These are phyloP conservation scores for Canariomyces notabilis DNA, from an alignment of 2,329 filamentous ascomycete genomes.

Conservation along the genomic window DNA sequence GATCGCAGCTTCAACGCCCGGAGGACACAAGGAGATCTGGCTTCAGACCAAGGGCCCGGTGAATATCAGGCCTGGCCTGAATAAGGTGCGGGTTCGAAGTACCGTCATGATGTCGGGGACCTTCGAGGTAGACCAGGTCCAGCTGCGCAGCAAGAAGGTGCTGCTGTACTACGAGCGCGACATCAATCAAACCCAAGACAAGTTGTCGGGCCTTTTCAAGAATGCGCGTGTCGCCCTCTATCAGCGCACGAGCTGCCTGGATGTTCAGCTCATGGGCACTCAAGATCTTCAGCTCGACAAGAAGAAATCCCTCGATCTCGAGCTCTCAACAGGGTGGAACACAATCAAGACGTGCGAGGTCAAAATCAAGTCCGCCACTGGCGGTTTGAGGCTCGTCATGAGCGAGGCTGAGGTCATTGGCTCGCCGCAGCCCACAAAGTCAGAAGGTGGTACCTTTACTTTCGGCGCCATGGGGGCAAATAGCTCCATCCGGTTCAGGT, in stretches of 20 bases:
- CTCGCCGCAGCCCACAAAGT: slow-evolving; percentile 40
- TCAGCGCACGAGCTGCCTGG: slow-evolving; percentile 62
- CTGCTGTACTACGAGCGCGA: slow-evolving; percentile 61
- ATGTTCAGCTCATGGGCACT: slow-evolving; percentile 61
- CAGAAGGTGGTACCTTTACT: slow-evolving; percentile 49
- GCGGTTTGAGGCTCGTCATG: slow-evolving; percentile 59
- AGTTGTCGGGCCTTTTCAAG: slow-evolving; percentile 48
- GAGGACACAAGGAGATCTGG: slow-evolving; percentile 55
- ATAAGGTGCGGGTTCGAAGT: slow-evolving; percentile 40
- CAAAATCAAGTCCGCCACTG: slow-evolving; percentile 59
- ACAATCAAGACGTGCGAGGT: slow-evolving; percentile 55
- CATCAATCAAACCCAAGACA: slow-evolving; percentile 41
- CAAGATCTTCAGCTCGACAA: slow-evolving; percentile 74
- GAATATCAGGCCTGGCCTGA: slow-evolving; percentile 51
- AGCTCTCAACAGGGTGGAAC: slow-evolving; percentile 71
- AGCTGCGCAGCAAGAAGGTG: slow-evolving; percentile 59
- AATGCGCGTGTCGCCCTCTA: slow-evolving; percentile 66
- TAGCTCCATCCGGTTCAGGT: slow-evolving; percentile 52
- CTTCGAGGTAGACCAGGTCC: slow-evolving; percentile 70
- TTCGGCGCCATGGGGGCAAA: slow-evolving; percentile 44
- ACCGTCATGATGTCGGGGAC: slow-evolving; percentile 61
- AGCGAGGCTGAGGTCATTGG: slow-evolving; percentile 51
- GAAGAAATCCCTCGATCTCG: slow-evolving; percentile 70
- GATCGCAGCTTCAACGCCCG: slow-evolving; percentile 51
- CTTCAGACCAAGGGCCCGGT: slow-evolving; percentile 31